Evolutionary conservation across 192 early-diverging fungal species (phyloP).

Genomic region (Mortierella alpina): DNA sequence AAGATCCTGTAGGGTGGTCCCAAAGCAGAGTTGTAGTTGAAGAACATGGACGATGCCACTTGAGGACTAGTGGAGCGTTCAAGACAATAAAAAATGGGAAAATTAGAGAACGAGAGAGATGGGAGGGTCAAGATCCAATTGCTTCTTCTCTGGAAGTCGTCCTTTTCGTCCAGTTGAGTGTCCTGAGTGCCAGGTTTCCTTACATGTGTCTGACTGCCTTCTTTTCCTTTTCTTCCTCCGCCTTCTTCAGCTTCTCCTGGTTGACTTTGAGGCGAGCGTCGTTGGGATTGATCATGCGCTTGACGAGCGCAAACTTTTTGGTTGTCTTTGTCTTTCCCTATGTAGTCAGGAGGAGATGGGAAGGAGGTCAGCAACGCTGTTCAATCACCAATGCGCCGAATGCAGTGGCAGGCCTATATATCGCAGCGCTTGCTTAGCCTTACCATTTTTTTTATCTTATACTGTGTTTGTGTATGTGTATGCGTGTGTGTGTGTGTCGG

Average conservation of each 20-base stretch:
- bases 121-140: background rate
- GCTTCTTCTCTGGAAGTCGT: background rate
- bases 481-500: no score
- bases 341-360: background rate
- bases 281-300: conserved; percentile 91
- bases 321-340: conserved; percentile 93
- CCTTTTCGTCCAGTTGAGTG: background rate
- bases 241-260: conserved; percentile 77
- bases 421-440: no score
- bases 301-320: conserved; percentile 94
- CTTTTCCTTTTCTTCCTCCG: conserved; percentile 77
- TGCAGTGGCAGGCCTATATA: background rate
- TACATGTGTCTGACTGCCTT: conserved; percentile 80
- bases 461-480: no score
- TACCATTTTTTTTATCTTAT: no score
- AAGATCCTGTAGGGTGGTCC: conserved; percentile 97
- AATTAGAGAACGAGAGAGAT: background rate
- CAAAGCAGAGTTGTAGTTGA: conserved; percentile 94
- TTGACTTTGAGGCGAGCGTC: conserved; percentile 86
- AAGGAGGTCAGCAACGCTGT: background rate
- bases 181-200: conserved; percentile 18
- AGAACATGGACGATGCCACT: conserved; percentile 94
- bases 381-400: no score
- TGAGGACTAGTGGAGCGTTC: conserved; percentile 69
- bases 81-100: background rate